Evolutionary conservation across 306 rosid species (phyloP), one percentile per base, ranked within the genome.

Genomic region (Prunus davidiana): DNA sequence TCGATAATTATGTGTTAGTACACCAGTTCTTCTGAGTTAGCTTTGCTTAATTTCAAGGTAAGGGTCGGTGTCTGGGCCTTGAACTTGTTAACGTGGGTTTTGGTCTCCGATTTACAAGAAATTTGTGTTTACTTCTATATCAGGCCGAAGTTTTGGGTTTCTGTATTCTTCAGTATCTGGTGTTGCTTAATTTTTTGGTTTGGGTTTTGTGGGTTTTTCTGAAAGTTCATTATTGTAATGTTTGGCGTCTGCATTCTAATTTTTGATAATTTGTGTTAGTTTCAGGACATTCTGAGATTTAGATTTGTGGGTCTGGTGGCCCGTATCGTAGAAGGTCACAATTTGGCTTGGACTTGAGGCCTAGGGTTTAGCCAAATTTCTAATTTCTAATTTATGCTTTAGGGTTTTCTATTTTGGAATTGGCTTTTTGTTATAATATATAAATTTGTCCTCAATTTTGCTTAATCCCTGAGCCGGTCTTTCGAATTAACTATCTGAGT

Each of bases 231-330:
- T 25, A 67, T 72, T 63, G 77, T 38, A 16, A 61, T 60, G 71
- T 52, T 82, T 82, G 63, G 58, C 77, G 79, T 30, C 69, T 70
- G 41, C 13, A 69, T 56, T 52, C 75, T 73, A 32, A 14, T 15
- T 46, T 28, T 67, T 43, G 18, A 49, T 11, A 32, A 45, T 43
- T 81, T 1, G 1, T 12, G 16, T 62, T 54, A 10, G 28, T 34
- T 43, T 50, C 52, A 24, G 20, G 61, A 68, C 63, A 34, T 43
- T 2, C 66, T 27, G 20, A 41, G 61, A 27, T 64, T 74, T 61
- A 19, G 52, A 7, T 19, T 47, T 76, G 22, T 20, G 51, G 54
- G 63, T 76, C 20, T 82, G 41, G 27, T 77, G 32, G 49, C 30
- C 16, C 4, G 15, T 64, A 52, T 69, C 45, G 11, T 49, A 5